phyloP scores from a whole-genome alignment of 23 red algal species.

The Chondrus crispus region DNA sequence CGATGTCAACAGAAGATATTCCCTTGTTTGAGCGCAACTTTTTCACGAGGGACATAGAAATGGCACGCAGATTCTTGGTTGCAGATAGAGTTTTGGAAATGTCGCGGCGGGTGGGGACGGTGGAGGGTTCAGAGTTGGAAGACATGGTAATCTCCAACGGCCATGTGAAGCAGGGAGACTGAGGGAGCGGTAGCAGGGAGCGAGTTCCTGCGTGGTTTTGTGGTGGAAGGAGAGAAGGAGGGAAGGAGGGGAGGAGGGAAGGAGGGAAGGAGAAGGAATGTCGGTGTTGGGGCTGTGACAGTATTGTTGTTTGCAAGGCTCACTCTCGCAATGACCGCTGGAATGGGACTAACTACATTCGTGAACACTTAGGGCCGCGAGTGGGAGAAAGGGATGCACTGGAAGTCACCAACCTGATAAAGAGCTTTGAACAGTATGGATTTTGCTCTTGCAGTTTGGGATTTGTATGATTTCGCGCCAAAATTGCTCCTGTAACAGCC shows the following conservation, averaged over 20 bases:
- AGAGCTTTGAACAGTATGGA: too few relatives aligned
- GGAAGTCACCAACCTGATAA: too few relatives aligned
- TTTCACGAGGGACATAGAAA: neutral
- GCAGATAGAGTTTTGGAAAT: neutral
- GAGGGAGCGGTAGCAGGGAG: neutral
- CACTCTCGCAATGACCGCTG: too few relatives aligned
- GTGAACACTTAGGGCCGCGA: too few relatives aligned
- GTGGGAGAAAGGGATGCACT: too few relatives aligned
- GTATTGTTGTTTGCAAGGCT: neutral
- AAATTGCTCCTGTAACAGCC: too few relatives aligned
- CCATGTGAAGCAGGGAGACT: neutral
- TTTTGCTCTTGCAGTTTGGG: too few relatives aligned
- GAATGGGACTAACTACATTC: too few relatives aligned
- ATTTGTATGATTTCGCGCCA: too few relatives aligned
- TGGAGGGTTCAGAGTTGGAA: neutral
- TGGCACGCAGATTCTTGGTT: slow-evolving; percentile 54
- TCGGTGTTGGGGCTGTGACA: neutral
- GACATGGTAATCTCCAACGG: neutral
- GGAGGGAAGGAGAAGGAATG: neutral
- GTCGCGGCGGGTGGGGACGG: neutral
- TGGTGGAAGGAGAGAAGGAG: neutral
- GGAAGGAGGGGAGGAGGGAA: neutral
- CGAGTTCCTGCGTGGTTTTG: neutral
- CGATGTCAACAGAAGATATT: neutral
- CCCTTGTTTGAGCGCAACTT: neutral